Percentiles rank a stretch among this genome's conserved stretches.
phyloP scores from a whole-genome alignment of 1,284 basidiomycete genomes.

The Rhodofomes roseus region DNA sequence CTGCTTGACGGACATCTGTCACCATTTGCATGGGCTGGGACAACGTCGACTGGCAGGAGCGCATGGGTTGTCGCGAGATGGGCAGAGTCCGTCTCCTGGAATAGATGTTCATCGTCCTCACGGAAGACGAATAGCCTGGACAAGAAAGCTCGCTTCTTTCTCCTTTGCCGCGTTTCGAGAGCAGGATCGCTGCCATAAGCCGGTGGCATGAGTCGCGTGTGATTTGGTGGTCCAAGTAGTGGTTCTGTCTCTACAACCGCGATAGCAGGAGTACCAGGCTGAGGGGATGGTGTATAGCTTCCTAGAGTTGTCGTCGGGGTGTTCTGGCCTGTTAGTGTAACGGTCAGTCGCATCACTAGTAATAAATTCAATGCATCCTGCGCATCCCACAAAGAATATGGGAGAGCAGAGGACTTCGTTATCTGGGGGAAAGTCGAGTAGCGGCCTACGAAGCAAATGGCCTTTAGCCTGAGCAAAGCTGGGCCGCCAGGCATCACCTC shows the following conservation, averaged over 20 bases:
- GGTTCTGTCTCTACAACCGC: constrained; percentile 20
- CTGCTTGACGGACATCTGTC: neutral
- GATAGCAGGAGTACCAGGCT: constrained; percentile 2
- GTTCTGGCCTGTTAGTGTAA: neutral
- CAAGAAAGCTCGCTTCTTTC: constrained; percentile 13
- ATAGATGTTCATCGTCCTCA: constrained; percentile 5
- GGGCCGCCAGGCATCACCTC: too few relatives aligned
- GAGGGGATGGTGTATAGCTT: neutral
- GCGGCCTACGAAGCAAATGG: too few relatives aligned
- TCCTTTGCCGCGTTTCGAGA: neutral
- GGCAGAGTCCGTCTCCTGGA: constrained; percentile 14
- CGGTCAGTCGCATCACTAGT: neutral
- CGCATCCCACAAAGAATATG: too few relatives aligned
- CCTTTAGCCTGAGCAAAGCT: too few relatives aligned
- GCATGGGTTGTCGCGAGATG: constrained; percentile 22
- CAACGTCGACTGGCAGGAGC: constrained; percentile 24
- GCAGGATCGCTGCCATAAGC: constrained; percentile 1
- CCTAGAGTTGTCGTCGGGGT: neutral
- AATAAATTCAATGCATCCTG: too few relatives aligned
- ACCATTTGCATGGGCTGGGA: constrained; percentile 10
- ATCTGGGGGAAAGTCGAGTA: too few relatives aligned
- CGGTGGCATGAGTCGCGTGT: neutral
- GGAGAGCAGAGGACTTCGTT: too few relatives aligned
- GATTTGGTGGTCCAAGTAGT: constrained; percentile 7
- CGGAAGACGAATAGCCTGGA: constrained; percentile 10